Evolutionary conservation across 2,329 filamentous ascomycete genomes (phyloP).

Genomic region (Diaporthe ampelina): DNA sequence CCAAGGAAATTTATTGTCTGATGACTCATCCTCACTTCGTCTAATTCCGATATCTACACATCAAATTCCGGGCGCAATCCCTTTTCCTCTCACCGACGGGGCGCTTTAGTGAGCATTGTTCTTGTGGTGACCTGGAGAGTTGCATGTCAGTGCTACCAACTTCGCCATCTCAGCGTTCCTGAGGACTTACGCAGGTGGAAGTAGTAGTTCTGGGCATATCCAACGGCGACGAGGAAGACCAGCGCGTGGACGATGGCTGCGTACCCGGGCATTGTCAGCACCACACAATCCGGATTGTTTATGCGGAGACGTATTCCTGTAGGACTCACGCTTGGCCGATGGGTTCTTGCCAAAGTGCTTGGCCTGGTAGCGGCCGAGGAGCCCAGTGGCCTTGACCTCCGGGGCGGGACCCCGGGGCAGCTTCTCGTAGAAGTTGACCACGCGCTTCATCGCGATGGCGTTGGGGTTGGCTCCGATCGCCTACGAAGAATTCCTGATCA

Average conservation of each 20-base stretch:
- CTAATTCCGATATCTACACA: slow-evolving; percentile 40
- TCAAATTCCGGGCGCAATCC: slow-evolving; percentile 29
- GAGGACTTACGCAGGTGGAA: slow-evolving; percentile 93
- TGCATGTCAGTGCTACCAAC: slow-evolving; percentile 17
- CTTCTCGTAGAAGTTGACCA: slow-evolving; percentile 99
- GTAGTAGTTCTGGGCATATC: slow-evolving; percentile 99
- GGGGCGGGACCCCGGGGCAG: slow-evolving; percentile 94
- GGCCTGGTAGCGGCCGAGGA: slow-evolving; percentile 89
- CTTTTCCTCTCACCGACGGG: slow-evolving; percentile 27
- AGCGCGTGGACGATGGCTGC: slow-evolving; percentile 91
- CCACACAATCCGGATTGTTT: not conserved
- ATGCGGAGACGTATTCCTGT: not conserved
- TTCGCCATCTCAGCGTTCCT: not conserved
- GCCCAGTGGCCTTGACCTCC: slow-evolving; percentile 83
- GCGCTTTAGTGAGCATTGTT: slow-evolving; percentile 93
- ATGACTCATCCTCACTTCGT: slow-evolving; percentile 34
- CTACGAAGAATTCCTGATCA: slow-evolving; percentile 60
- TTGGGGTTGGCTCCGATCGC: slow-evolving; percentile 95
- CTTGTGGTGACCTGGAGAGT: slow-evolving; percentile 92
- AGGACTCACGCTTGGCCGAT: slow-evolving; percentile 84
- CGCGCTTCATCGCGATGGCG: slow-evolving; percentile 96
- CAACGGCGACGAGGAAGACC: slow-evolving; percentile 80
- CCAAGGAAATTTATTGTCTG: slow-evolving; percentile 26
- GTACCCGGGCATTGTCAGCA: slow-evolving; percentile 38
- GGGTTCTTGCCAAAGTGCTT: slow-evolving; percentile 97